Base-by-base conservation (phyloP, 2,329 filamentous ascomycete genomes). In the Ilyonectria mors-panacis region DNA sequence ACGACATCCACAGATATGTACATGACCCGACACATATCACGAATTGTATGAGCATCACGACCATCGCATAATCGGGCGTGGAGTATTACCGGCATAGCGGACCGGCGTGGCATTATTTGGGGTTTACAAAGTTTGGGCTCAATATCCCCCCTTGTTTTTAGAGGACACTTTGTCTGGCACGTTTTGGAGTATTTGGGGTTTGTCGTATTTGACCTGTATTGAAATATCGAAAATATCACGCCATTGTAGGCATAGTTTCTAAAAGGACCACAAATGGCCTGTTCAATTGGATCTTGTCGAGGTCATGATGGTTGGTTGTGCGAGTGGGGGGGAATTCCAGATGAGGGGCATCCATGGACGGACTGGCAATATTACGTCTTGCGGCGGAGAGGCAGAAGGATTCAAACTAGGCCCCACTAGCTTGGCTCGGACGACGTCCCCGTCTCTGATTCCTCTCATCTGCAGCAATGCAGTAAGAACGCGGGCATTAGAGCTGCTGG, bases 1-100 rank as follows among this genome's bases (percentile, higher is more conserved):
- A 66, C 30, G 61, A 60, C 66, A 60, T 69, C 63, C 59, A 47
- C 55, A 63, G 60, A 44, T 66, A 60, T 61, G 66, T 56, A 67
- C 67, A 63, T 60, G 61, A 71, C 56, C 48, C 60, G 65, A 59
- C 44, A 61, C 35, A 71, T 64, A 70, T 75, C 57, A 76, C 72
- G 74, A 76, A 51, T 70, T 71, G 62, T 64, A 76, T 65, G 74
- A 76, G 65, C 69, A 75, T 75, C 65, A 76, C 72, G 73, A 75
- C 73, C 70, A 73, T 70, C 65, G 73, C 73, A 76, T 76, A 67
- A 68, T 64, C 58, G 65, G 69, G 65, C 64, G 68, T 75, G 74
- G 73, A 76, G 66, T 73, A 73, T 72, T 70, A 65, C 62, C 65
- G 71, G 66, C 69, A 71, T 68, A 67, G 62, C 68, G 70, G 66